A percentile compares a stretch with the other conserved stretches of the same genome.
Evolutionary conservation across 129 eudicot species (phyloP).

Genomic region (Calendula officinalis): DNA sequence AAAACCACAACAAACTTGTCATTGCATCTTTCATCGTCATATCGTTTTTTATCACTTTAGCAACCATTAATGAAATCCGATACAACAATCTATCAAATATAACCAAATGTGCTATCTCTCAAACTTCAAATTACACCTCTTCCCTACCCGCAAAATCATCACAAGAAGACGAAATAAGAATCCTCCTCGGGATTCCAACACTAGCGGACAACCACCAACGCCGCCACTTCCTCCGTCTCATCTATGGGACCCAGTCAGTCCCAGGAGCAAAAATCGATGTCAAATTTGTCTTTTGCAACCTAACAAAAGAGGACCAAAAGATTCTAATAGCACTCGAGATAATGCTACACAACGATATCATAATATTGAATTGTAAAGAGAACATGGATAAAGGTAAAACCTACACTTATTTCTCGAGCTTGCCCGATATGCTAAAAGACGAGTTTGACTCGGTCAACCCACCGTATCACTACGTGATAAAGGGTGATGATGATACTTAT

Average conservation of each 20-base stretch:
- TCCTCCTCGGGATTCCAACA: constrained; percentile 71
- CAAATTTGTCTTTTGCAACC: constrained; percentile 83
- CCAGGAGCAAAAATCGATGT: constrained; percentile 59
- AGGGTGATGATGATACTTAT: constrained; percentile 76
- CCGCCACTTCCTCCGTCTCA: constrained; percentile 71
- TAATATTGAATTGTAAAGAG: constrained; percentile 71
- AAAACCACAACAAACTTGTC: constrained; percentile 38
- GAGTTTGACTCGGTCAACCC: constrained; percentile 37
- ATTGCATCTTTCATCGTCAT: constrained; percentile 53
- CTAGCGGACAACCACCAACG: constrained; percentile 75
- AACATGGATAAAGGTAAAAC: constrained; percentile 95
- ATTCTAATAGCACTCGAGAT: constrained; percentile 75
- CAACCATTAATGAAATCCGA: constrained; percentile 59
- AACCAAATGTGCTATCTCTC: constrained; percentile 45
- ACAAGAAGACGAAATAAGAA: constrained; percentile 46
- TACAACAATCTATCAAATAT: constrained; percentile 47
- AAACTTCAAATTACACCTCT: constrained; percentile 21
- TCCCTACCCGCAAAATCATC: constrained; percentile 26
- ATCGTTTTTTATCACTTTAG: constrained; percentile 52
- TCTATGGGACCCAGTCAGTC: constrained; percentile 72
- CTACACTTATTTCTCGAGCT: constrained; percentile 74
- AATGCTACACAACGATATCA: constrained; percentile 73
- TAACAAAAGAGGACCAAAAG: constrained; percentile 81
- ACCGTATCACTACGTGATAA: constrained; percentile 81
- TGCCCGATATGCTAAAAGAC: constrained; percentile 53